Conservation (phyloP, 495 filamentous ascomycete species). For the Penicillium goetzii region DNA sequence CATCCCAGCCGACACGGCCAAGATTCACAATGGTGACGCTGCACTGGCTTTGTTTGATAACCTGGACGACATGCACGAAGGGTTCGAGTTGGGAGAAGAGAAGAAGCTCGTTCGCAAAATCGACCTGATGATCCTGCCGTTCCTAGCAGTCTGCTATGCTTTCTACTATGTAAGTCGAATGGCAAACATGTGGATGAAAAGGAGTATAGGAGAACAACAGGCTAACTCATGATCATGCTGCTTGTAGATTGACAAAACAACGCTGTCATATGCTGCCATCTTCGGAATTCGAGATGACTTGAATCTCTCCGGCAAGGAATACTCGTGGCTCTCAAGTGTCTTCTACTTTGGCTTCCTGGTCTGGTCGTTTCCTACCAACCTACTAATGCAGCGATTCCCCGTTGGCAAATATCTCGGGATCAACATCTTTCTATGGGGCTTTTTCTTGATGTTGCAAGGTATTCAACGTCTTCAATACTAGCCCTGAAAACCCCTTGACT, state of each 20-base stretch:
- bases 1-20: constrained; percentile 22
- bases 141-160: constrained; percentile 53
- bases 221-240: background rate
- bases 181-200: background rate
- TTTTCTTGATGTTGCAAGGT: background rate
- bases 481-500: too few relatives aligned
- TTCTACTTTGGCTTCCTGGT: constrained; percentile 44
- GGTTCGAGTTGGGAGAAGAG: constrained; percentile 45
- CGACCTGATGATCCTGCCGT: constrained; percentile 43
- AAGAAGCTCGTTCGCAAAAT: constrained; percentile 51
- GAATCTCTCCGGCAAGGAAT: constrained; percentile 51
- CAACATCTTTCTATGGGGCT: background rate
- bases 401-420: background rate
- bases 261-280: constrained; percentile 58
- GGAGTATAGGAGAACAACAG: background rate
- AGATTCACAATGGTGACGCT: constrained; percentile 38
- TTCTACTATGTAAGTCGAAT: constrained; percentile 55
- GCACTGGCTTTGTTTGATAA: constrained; percentile 38
- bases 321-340: constrained; percentile 55
- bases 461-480: background rate
- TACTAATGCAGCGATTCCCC: background rate
- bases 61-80: constrained; percentile 35
- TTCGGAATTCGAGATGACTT: constrained; percentile 57
- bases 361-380: background rate
- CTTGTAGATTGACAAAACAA: constrained; percentile 56